Percentiles rank a stretch among this genome's conserved stretches.
phyloP scores from a whole-genome alignment of 371 early-diverging fungal species.

The Saksenaea oblongispora region DNA sequence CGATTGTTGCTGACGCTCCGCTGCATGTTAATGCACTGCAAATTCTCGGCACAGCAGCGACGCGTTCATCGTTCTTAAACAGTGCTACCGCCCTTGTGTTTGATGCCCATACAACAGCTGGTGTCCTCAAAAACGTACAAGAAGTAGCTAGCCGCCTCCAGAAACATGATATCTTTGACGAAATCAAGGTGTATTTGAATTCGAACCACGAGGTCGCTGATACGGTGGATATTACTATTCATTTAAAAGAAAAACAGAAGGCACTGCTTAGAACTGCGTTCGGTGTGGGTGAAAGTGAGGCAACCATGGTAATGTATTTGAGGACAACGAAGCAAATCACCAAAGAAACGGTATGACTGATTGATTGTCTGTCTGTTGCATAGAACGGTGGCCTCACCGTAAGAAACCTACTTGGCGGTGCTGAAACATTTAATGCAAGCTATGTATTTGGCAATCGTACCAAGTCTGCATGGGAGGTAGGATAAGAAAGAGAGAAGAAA shows the following conservation, averaged over 20 bases:
- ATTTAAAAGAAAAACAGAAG: constrained; percentile 41
- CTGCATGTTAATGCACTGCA: constrained; percentile 42
- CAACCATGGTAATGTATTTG: constrained; percentile 35
- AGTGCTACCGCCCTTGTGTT: constrained; percentile 35
- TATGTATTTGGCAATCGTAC: constrained; percentile 72
- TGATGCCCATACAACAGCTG: constrained; percentile 58
- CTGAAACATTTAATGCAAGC: constrained; percentile 69
- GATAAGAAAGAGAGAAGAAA: neutral
- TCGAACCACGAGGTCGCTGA: constrained; percentile 45
- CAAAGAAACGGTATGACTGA: neutral
- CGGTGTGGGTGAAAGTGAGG: constrained; percentile 38
- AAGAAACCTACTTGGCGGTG: constrained; percentile 83
- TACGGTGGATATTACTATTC: constrained; percentile 66
- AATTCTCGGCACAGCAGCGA: constrained; percentile 34
- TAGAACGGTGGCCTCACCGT: constrained; percentile 61
- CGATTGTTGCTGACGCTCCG: constrained; percentile 35
- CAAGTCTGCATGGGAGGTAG: constrained; percentile 69
- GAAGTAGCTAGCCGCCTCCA: constrained; percentile 62
- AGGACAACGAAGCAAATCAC: neutral
- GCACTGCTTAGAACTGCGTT: constrained; percentile 30
- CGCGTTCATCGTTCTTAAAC: constrained; percentile 49
- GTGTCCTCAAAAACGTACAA: constrained; percentile 60
- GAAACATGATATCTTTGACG: constrained; percentile 77
- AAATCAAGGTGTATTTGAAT: constrained; percentile 69
- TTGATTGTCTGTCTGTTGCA: neutral